Evolutionary conservation across 192 early-diverging fungal species (phyloP).

Genomic region (Glomus cerebriforme): DNA sequence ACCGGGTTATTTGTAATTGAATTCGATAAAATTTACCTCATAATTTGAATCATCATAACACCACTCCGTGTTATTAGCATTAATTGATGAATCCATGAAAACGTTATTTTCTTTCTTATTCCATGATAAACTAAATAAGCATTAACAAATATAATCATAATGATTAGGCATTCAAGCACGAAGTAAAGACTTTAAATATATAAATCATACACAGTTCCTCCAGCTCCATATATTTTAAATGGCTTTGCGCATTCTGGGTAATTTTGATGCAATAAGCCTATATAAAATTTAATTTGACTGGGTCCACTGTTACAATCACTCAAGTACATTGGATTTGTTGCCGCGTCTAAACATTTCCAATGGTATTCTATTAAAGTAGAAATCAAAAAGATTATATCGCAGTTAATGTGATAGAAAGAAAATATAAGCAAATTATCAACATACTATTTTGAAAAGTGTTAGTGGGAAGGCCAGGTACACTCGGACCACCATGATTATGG

Average conservation of each 20-base stretch:
- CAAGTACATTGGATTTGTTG: conserved; percentile 1
- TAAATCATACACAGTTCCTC: background rate
- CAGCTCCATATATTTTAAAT: conserved; percentile 4
- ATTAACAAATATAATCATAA: background rate
- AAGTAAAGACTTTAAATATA: background rate
- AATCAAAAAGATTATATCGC: background rate
- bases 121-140: background rate
- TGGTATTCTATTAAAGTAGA: conserved; percentile 8
- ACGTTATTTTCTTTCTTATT: conserved; percentile 9
- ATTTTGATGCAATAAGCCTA: conserved; percentile 17
- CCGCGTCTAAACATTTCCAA: conserved; percentile 16
- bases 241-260: background rate
- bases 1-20: background rate
- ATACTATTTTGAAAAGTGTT: conserved; percentile 15
- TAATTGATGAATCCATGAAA: conserved; percentile 1
- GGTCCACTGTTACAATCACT: background rate
- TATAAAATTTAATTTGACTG: background rate
- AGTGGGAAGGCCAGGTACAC: background rate
- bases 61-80: conserved; percentile 2
- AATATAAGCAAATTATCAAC: background rate
- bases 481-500: background rate
- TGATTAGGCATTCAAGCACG: background rate
- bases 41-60: conserved; percentile 20
- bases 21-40: conserved; percentile 2
- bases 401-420: background rate